Percentiles rank a stretch among this genome's conserved stretches.
Evolutionary conservation across 2,329 filamentous ascomycete genomes (phyloP).

Genomic region (Aphanocladium album): DNA sequence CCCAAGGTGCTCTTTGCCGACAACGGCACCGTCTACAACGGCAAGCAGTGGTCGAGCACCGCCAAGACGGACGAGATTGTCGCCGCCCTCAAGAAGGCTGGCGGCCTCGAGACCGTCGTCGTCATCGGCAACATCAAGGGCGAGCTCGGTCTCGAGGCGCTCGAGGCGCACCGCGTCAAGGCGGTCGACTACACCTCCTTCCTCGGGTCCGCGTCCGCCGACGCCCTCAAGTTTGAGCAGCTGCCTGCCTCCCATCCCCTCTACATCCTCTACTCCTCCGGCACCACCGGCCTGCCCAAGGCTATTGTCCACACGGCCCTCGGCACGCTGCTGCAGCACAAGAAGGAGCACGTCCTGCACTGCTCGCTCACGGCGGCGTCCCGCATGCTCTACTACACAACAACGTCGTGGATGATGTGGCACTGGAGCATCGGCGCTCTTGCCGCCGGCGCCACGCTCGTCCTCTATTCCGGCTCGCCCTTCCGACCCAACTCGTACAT

Average conservation of each 20-base stretch:
- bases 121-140: conserved; percentile 63
- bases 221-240: conserved; percentile 63
- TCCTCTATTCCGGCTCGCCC: conserved; percentile 90
- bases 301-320: conserved; percentile 90
- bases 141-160: conserved; percentile 37
- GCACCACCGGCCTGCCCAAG: conserved; percentile 83
- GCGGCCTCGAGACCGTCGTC: conserved; percentile 64
- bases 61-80: conserved; percentile 76
- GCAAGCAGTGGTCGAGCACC: conserved; percentile 76
- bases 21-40: conserved; percentile 86
- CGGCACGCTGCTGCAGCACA: conserved; percentile 90
- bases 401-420: conserved; percentile 99
- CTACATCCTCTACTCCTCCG: conserved; percentile 90
- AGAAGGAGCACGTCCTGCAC: conserved; percentile 90
- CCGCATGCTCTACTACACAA: conserved; percentile 88
- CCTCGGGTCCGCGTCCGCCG: conserved; percentile 36
- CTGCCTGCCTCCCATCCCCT: conserved; percentile 81
- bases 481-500: conserved; percentile 76
- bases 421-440: conserved; percentile 90
- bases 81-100: conserved; percentile 50
- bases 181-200: conserved; percentile 43
- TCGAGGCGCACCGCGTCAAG: conserved; percentile 34
- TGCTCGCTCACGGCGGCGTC: conserved; percentile 70
- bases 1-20: conserved; percentile 81
- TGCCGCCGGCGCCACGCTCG: conserved; percentile 73